Evolutionary conservation across 164 flowering plant species (phyloP).

Genomic region (Liriodendron chinense): DNA sequence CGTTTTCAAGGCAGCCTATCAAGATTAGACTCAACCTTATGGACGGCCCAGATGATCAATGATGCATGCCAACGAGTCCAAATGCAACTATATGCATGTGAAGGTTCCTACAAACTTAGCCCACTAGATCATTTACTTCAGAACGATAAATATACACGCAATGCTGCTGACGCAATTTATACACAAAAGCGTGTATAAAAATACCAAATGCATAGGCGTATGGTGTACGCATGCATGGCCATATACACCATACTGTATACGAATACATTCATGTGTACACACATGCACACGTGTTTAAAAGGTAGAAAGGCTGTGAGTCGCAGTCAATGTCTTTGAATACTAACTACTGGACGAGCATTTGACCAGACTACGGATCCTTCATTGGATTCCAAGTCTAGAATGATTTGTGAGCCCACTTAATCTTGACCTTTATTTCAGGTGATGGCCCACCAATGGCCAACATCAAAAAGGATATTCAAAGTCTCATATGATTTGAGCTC

Average conservation of each 20-base stretch:
- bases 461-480: neutral
- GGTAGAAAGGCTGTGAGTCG: too few species aligned
- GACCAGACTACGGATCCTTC: neutral
- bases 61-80: neutral
- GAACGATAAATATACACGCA: neutral
- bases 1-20: neutral
- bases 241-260: neutral
- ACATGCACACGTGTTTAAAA: too few species aligned
- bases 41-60: neutral
- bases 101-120: neutral
- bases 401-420: slow-evolving; percentile 11
- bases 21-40: neutral
- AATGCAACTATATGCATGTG: neutral
- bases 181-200: neutral
- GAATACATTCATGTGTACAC: neutral
- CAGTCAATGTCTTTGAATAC: neutral
- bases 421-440: slow-evolving; percentile 4
- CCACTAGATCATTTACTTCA: neutral
- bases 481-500: slow-evolving; percentile 11
- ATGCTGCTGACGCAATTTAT: too few species aligned
- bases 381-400: slow-evolving; percentile 14
- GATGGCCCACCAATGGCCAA: slow-evolving; percentile 1
- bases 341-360: neutral
- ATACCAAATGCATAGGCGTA: neutral
- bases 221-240: neutral